Evolutionary conservation across 2,329 filamentous ascomycete species (phyloP), one percentile per base, ranked within the genome.

Genomic region (Fusarium secorum): DNA sequence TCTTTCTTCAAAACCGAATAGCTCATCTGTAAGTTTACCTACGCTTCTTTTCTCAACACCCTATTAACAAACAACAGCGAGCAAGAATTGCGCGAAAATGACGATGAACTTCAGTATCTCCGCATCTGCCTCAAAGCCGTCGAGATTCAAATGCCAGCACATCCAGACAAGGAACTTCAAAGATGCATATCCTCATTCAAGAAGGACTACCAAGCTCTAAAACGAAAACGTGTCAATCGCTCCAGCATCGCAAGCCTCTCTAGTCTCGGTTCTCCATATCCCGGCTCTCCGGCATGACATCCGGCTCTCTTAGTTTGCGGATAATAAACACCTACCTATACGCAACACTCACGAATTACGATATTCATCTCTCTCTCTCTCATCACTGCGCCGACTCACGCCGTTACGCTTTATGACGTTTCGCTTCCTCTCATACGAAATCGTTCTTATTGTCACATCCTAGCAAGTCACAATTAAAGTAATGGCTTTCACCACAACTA

Each of bases 101-200:
- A 90, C 68, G 85, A 88, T 42, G 88, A 91, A 75, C 83, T 91
- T 32, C 84, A 86, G 46, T 88, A 88, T 75, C 83, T 90, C 44
- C 86, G 88, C 62, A 87, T 92, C 66, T 86, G 88, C 75, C 83
- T 90, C 68, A 88, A 89, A 70, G 88, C 86, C 26, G 85, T 91
- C 71, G 88, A 91, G 80, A 85, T 89, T 22, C 87, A 89, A 71
- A 85, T 85, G 75, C 82, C 86, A 9, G 78, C 82, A 45, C 83
- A 85, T 62, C 82, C 83, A 4, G 87, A 90, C 76, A 81, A 83
- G 32, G 88, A 90, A 64, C 84, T 91, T 36, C 82, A 85, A 66
- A 83, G 86, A 67, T 88, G 87, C 77, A 90, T 91, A 69, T 80
- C 84, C 64, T 85, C 85, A 68, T 91, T 89, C 86, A 90, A 89